Conservation (phyloP, 306 rosid genomes). For the Psophocarpus tetragonolobus region DNA sequence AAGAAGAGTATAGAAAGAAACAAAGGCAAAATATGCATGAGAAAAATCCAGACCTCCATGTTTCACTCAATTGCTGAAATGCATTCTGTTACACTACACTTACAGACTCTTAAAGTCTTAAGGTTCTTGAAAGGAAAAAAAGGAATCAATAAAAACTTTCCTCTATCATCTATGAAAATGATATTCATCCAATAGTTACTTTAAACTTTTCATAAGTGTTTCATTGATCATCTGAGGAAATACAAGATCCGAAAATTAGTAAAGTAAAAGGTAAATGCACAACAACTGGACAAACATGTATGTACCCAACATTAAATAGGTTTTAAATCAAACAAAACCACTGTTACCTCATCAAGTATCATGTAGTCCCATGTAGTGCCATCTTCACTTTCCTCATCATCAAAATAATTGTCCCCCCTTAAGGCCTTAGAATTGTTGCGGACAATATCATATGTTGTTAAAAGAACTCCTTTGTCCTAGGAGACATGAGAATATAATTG, state of each 20-base stretch:
- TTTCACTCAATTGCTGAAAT: neutral
- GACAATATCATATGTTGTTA: conserved; percentile 93
- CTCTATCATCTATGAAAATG: neutral
- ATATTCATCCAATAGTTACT: conserved; percentile 4
- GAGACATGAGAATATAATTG: conserved; percentile 11
- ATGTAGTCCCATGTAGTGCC: conserved; percentile 79
- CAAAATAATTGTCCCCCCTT: conserved; percentile 41
- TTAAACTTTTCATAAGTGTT: neutral
- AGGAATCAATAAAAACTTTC: conserved; percentile 3
- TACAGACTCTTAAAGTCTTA: neutral
- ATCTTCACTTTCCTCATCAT: conserved; percentile 68
- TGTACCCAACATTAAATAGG: neutral
- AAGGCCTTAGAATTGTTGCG: conserved; percentile 82
- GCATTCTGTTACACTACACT: neutral
- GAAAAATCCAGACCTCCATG: neutral
- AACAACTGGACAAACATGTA: neutral
- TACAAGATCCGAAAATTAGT: conserved; percentile 7
- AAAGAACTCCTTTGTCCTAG: conserved; percentile 91
- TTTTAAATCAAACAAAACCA: conserved; percentile 2
- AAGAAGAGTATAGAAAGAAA: neutral
- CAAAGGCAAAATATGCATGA: neutral
- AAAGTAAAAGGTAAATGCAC: neutral
- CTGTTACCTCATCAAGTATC: conserved; percentile 91
- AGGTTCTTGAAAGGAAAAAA: neutral
- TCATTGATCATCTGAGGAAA: neutral